Conservation (phyloP, 2,329 filamentous ascomycete species). For the Pestalotiopsis sp. region DNA sequence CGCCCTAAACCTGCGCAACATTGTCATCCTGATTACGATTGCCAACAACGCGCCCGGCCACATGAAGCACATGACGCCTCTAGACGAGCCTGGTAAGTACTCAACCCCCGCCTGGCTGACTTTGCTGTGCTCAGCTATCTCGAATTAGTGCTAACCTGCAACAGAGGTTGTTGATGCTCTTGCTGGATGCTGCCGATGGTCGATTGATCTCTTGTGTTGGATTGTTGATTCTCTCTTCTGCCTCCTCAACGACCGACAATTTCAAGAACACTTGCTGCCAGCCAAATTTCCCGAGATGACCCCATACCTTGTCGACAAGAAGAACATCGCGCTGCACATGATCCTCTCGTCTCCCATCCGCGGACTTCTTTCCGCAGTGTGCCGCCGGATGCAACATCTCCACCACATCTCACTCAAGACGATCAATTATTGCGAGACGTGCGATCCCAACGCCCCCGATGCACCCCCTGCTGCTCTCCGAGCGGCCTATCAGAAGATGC, state of each 20-base stretch:
- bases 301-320: constrained; percentile 53
- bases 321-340: constrained; percentile 63
- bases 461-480: constrained; percentile 54
- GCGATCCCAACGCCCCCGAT: constrained; percentile 39
- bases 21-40: constrained; percentile 67
- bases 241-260: constrained; percentile 54
- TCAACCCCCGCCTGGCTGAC: constrained; percentile 10
- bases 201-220: constrained; percentile 70
- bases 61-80: constrained; percentile 58
- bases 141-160: neutral
- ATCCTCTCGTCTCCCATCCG: constrained; percentile 76
- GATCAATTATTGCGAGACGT: constrained; percentile 52
- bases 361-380: constrained; percentile 70
- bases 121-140: constrained; percentile 17
- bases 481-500: constrained; percentile 57
- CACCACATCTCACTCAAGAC: constrained; percentile 51
- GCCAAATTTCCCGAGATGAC: constrained; percentile 52
- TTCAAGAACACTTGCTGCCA: constrained; percentile 50
- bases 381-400: constrained; percentile 64
- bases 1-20: constrained; percentile 74
- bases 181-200: constrained; percentile 78
- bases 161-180: constrained; percentile 73
- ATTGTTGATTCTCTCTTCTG: constrained; percentile 61
- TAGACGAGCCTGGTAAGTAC: constrained; percentile 64
- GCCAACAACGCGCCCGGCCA: constrained; percentile 58